Conservation (phyloP, 176 grass and related monocot species). For the Panicum miliaceum region DNA sequence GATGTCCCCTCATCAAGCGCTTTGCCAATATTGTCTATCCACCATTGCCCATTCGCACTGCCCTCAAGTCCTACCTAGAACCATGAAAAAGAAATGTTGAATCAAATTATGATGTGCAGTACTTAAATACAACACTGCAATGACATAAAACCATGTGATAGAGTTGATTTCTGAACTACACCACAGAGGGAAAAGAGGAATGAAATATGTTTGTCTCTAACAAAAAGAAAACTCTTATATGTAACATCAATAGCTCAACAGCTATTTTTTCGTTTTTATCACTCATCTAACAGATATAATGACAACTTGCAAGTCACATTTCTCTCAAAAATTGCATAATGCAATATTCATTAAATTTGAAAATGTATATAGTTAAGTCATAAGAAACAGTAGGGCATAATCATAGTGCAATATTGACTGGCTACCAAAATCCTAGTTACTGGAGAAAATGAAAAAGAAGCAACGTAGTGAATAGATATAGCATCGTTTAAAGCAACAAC, state of each 20-base stretch:
- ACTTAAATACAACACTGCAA: slow-evolving; percentile 19
- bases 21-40: slow-evolving; percentile 93
- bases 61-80: slow-evolving; percentile 97
- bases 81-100: slow-evolving; percentile 33
- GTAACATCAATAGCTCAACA: neutral
- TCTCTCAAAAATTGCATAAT: neutral
- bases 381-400: slow-evolving; percentile 10
- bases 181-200: neutral
- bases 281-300: slow-evolving; percentile 12
- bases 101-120: slow-evolving; percentile 16
- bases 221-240: neutral
- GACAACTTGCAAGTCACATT: slow-evolving; percentile 13
- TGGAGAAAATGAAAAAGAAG: slow-evolving; percentile 3
- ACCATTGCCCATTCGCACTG: slow-evolving; percentile 96
- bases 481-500: neutral
- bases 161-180: slow-evolving; percentile 21
- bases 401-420: neutral
- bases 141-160: neutral
- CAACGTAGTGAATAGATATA: neutral
- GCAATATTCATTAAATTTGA: neutral
- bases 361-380: neutral
- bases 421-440: slow-evolving; percentile 19
- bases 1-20: slow-evolving; percentile 82
- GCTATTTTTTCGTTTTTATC: neutral
- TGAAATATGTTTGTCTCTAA: slow-evolving; percentile 1